Evolutionary conservation across 192 early-diverging fungal genomes (phyloP).

Genomic region (Coemansia sp.): DNA sequence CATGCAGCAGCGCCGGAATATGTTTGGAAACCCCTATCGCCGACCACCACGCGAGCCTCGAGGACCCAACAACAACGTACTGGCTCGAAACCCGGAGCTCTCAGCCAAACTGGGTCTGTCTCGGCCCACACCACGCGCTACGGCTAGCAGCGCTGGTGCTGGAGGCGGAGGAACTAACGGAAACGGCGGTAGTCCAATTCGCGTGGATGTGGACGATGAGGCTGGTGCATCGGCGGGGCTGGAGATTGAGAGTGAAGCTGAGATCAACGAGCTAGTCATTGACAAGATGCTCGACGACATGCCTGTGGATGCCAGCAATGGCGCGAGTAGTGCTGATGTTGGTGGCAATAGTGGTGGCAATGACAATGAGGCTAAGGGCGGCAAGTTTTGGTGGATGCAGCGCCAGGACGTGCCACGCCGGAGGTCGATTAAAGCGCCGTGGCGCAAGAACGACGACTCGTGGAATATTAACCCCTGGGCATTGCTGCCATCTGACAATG

Average conservation of each 20-base stretch:
- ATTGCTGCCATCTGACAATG: not conserved
- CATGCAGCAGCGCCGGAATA: slow-evolving; percentile 59
- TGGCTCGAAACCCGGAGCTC: slow-evolving; percentile 49
- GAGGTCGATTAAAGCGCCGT: slow-evolving; percentile 46
- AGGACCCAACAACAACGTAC: slow-evolving; percentile 53
- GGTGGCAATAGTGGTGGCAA: not conserved
- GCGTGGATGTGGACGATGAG: slow-evolving; percentile 37
- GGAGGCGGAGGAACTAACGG: not conserved
- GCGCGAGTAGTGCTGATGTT: not conserved
- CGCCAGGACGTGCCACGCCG: slow-evolving; percentile 49
- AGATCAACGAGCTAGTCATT: slow-evolving; percentile 55
- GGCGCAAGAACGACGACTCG: slow-evolving; percentile 55
- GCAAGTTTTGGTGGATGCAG: slow-evolving; percentile 52
- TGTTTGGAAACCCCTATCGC: slow-evolving; percentile 81
- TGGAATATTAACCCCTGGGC: slow-evolving; percentile 52
- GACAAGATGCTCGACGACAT: slow-evolving; percentile 55
- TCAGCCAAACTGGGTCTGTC: slow-evolving; percentile 43
- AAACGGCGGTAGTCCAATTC: not conserved
- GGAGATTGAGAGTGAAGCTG: slow-evolving; percentile 58
- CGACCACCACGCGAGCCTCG: slow-evolving; percentile 57
- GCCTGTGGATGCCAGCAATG: slow-evolving; percentile 19
- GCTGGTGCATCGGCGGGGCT: slow-evolving; percentile 19
- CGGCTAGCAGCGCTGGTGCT: not conserved
- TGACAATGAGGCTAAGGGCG: slow-evolving; percentile 10
- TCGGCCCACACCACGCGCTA: slow-evolving; percentile 6